A percentile compares a stretch with the other conserved stretches of the same genome.
These are phyloP conservation scores for thale cress (Arabidopsis thaliana) DNA, from an alignment of 345 rosid genomes.

Conservation along the genomic window DNA sequence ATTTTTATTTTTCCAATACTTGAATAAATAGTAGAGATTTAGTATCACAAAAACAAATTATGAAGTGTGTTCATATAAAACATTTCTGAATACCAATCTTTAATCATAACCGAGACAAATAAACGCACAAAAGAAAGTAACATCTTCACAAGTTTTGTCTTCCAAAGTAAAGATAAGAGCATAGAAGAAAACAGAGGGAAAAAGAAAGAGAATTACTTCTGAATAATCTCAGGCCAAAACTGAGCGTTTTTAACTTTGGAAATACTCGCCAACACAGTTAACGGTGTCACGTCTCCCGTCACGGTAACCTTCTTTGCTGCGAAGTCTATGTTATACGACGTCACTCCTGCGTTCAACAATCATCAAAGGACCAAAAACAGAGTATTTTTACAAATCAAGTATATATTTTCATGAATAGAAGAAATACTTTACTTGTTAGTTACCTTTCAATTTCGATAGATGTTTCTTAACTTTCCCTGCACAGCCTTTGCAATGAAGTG, in stretches of 20 bases:
- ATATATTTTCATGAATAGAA: neutral
- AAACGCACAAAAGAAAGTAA: constrained; percentile 2
- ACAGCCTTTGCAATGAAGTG: constrained; percentile 93
- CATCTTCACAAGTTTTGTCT: constrained; percentile 16
- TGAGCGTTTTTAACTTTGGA: constrained; percentile 93
- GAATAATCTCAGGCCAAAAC: constrained; percentile 63
- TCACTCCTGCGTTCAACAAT: constrained; percentile 65
- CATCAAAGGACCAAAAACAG: constrained; percentile 16
- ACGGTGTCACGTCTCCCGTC: constrained; percentile 80
- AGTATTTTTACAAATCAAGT: neutral
- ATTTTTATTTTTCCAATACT: no score
- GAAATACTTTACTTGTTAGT: neutral
- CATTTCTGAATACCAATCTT: neutral
- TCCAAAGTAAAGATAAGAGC: constrained; percentile 14
- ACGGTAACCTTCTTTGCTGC: constrained; percentile 91
- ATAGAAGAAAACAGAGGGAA: neutral
- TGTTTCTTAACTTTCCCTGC: constrained; percentile 91
- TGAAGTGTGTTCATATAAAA: no score
- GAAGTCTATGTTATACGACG: constrained; percentile 83
- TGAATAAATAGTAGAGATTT: neutral
- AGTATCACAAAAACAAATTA: no score
- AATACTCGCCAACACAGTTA: constrained; percentile 69
- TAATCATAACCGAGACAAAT: constrained; percentile 8
- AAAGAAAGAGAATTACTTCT: constrained; percentile 6
- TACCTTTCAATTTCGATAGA: constrained; percentile 90